phyloP scores from a whole-genome alignment of 1,284 basidiomycete species.

The Fomitopsis betulina region DNA sequence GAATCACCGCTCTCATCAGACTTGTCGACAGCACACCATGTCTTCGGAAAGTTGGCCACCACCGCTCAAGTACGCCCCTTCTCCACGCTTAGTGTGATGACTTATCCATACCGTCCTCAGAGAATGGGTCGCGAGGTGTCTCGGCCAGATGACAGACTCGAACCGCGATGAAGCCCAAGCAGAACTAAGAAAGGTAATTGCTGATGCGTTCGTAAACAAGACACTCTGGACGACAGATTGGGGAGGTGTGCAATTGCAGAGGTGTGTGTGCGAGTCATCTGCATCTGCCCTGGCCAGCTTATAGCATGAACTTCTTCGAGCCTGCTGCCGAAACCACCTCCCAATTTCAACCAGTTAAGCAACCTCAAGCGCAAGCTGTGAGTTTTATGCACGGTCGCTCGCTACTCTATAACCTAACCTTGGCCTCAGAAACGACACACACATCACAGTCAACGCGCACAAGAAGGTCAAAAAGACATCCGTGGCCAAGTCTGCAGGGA shows the following conservation, averaged over 20 bases:
- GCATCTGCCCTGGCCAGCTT: slow-evolving; percentile 8
- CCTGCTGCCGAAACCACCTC: slow-evolving; percentile 58
- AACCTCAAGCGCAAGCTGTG: slow-evolving; percentile 70
- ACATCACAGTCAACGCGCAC: slow-evolving; percentile 32
- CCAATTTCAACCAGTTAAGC: slow-evolving; percentile 38
- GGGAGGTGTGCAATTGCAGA: slow-evolving; percentile 76
- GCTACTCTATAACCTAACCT: neutral
- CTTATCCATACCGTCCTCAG: slow-evolving; percentile 32
- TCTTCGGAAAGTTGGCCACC: slow-evolving; percentile 36
- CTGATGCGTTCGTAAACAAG: slow-evolving; percentile 73
- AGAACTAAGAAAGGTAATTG: slow-evolving; percentile 84
- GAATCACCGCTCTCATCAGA: neutral
- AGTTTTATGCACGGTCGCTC: neutral
- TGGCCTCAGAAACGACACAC: slow-evolving; percentile 12
- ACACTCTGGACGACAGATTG: slow-evolving; percentile 89
- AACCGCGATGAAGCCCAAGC: slow-evolving; percentile 74
- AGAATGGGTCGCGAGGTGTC: slow-evolving; percentile 81
- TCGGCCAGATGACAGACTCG: slow-evolving; percentile 75
- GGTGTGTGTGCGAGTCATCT: slow-evolving; percentile 37
- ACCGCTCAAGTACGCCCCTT: slow-evolving; percentile 30
- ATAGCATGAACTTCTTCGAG: slow-evolving; percentile 36
- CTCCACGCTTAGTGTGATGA: neutral
- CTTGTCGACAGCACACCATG: slow-evolving; percentile 15
- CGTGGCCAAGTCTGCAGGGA: slow-evolving; percentile 31
- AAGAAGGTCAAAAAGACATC: slow-evolving; percentile 44